Evolutionary conservation across 345 rosid genomes (phyloP).

Genomic region (Eutrema japonicum): DNA sequence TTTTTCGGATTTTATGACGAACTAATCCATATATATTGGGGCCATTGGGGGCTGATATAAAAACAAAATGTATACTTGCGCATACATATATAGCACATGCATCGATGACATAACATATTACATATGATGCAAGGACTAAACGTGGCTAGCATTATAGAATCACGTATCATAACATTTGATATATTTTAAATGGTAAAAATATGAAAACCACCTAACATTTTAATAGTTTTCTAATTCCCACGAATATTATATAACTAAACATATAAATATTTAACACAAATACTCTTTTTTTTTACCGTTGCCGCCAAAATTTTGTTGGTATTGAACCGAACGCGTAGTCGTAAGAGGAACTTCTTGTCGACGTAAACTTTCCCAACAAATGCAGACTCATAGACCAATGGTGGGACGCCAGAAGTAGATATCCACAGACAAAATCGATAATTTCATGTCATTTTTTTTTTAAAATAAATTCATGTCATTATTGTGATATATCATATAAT

Average conservation of each 20-base stretch:
- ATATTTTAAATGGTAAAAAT: not conserved
- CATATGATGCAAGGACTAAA: not conserved
- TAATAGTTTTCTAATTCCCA: not conserved
- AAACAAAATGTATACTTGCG: not conserved
- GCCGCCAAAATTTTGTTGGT: not conserved
- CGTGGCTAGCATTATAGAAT: not conserved
- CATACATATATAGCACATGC: slow-evolving; percentile 1
- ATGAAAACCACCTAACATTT: not conserved
- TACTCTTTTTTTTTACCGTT: not conserved
- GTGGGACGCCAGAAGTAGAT: not conserved
- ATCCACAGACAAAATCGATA: not conserved
- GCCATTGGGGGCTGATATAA: not conserved
- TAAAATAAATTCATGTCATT: too few relatives aligned
- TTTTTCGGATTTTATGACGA: not conserved
- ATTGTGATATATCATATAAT: not conserved
- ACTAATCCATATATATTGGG: not conserved
- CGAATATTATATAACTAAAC: not conserved
- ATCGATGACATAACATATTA: slow-evolving; percentile 6
- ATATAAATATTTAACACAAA: too few relatives aligned
- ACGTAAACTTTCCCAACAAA: not conserved
- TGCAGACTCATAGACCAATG: not conserved
- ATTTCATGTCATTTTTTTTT: not conserved
- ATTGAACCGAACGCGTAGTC: not conserved
- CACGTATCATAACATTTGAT: not conserved
- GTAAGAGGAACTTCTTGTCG: not conserved